These are phyloP conservation scores for Neofusicoccum umdonicola DNA, from an alignment of 2,329 filamentous ascomycete genomes.

Conservation along the genomic window DNA sequence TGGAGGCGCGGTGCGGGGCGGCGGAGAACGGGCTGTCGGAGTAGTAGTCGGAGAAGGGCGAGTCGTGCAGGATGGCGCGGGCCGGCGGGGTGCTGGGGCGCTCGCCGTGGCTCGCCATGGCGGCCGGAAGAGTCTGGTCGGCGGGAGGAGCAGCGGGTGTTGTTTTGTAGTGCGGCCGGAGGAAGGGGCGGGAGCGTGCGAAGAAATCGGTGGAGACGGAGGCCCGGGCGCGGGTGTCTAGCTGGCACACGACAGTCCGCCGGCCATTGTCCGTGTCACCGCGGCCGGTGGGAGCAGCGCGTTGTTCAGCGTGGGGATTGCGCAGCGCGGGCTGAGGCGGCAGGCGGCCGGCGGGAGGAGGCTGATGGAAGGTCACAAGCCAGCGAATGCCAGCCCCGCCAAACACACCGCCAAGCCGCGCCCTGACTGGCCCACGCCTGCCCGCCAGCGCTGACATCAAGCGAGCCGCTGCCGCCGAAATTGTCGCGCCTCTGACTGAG, in stretches of 20 bases:
- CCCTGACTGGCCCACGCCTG: not conserved
- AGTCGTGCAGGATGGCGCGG: slow-evolving; percentile 26
- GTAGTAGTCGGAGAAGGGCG: slow-evolving; percentile 43
- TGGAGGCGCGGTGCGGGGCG: not conserved
- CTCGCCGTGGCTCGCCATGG: slow-evolving; percentile 9
- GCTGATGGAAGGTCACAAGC: not conserved
- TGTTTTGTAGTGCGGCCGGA: not conserved
- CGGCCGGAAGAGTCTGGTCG: not conserved
- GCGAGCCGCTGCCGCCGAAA: not conserved
- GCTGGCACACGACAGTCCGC: slow-evolving; percentile 19
- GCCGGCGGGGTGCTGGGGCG: slow-evolving; percentile 10
- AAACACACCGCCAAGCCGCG: slow-evolving; percentile 7
- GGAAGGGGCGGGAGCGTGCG: not conserved
- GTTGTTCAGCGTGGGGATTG: not conserved
- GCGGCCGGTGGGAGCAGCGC: not conserved
- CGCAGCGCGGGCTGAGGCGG: not conserved
- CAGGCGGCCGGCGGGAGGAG: not conserved
- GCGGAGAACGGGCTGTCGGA: slow-evolving; percentile 34
- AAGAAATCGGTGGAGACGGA: slow-evolving; percentile 5
- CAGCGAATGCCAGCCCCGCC: slow-evolving; percentile 10
- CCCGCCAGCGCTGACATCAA: slow-evolving; percentile 8
- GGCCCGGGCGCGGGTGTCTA: slow-evolving; percentile 9
- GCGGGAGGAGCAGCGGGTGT: not conserved
- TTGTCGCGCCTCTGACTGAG: not conserved
- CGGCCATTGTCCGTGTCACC: slow-evolving; percentile 45